phyloP scores from a whole-genome alignment of 352 stramenopile genomes.

The Globisporangium takayamanum region DNA sequence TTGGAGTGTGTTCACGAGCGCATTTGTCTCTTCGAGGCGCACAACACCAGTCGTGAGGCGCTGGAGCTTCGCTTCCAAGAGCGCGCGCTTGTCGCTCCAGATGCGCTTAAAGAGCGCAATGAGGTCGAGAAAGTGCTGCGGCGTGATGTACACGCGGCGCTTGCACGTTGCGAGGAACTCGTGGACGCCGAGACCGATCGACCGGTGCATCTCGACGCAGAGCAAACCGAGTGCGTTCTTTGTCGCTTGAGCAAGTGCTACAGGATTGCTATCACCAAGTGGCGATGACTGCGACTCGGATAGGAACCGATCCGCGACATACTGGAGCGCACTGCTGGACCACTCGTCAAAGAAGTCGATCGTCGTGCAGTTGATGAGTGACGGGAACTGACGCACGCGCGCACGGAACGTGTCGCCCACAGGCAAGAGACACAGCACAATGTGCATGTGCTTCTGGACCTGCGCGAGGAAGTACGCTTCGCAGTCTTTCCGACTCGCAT shows the following conservation, averaged over 20 bases:
- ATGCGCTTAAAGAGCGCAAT: slow-evolving; percentile 84
- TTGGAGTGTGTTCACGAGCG: slow-evolving; percentile 49
- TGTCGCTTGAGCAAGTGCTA: slow-evolving; percentile 7
- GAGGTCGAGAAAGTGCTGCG: slow-evolving; percentile 88
- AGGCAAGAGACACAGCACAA: slow-evolving; percentile 90
- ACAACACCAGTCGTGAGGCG: slow-evolving; percentile 56
- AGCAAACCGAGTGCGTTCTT: slow-evolving; percentile 27
- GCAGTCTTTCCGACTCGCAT: slow-evolving; percentile 49
- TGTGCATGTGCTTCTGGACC: slow-evolving; percentile 80
- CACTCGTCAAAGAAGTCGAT: slow-evolving; percentile 93
- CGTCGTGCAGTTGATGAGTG: slow-evolving; percentile 91
- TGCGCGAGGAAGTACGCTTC: slow-evolving; percentile 79
- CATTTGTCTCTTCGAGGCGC: slow-evolving; percentile 71
- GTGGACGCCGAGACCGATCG: slow-evolving; percentile 12
- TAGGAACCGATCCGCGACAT: slow-evolving; percentile 65
- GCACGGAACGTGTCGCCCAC: slow-evolving; percentile 74
- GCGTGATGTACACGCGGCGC: slow-evolving; percentile 57
- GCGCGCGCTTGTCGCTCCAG: slow-evolving; percentile 43
- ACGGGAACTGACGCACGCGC: slow-evolving; percentile 88
- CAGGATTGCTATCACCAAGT: background rate
- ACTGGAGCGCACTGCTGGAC: slow-evolving; percentile 81
- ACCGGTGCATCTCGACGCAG: slow-evolving; percentile 56
- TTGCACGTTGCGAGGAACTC: slow-evolving; percentile 31
- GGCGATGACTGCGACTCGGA: slow-evolving; percentile 6
- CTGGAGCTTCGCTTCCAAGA: slow-evolving; percentile 39